These are phyloP conservation scores for Phytopythium ostracodes DNA, from an alignment of 352 stramenopile genomes.

Conservation along the genomic window DNA sequence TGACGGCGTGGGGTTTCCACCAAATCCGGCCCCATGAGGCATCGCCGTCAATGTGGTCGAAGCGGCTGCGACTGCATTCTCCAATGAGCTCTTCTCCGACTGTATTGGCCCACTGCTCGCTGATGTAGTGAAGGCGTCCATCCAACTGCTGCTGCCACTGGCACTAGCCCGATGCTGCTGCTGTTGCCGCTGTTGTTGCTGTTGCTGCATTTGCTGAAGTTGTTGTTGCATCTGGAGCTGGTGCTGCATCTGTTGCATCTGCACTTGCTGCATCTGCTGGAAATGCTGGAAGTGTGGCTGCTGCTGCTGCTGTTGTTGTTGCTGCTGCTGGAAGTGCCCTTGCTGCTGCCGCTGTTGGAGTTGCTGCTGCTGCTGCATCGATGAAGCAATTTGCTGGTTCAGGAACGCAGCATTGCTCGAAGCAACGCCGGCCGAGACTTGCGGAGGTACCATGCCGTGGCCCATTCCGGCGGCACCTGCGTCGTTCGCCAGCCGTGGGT, in stretches of 20 bases:
- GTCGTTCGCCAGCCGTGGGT: constrained; percentile 1
- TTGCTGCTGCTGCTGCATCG: constrained; percentile 11
- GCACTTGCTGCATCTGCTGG: constrained; percentile 17
- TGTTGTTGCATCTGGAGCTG: constrained; percentile 15
- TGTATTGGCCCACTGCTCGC: constrained; percentile 13
- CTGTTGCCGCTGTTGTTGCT: constrained; percentile 15
- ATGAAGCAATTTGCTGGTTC: constrained; percentile 11
- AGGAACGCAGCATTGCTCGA: constrained; percentile 15
- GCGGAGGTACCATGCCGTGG: not conserved
- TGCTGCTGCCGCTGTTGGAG: constrained; percentile 15
- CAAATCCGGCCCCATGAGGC: constrained; percentile 14
- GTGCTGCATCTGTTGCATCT: constrained; percentile 15
- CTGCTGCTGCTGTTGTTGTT: constrained; percentile 14
- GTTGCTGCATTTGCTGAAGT: constrained; percentile 14
- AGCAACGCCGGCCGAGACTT: not conserved
- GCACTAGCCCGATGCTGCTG: constrained; percentile 24
- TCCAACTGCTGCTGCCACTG: constrained; percentile 23
- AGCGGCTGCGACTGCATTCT: constrained; percentile 26
- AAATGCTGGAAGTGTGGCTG: constrained; percentile 24
- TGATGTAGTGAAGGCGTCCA: constrained; percentile 19
- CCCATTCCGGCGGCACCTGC: not conserved
- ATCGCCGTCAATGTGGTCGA: constrained; percentile 37
- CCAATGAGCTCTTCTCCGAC: constrained; percentile 18
- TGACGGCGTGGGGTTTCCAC: constrained; percentile 11
- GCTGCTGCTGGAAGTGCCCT: constrained; percentile 22